A percentile compares a stretch with the other conserved stretches of the same genome.
phyloP scores from a whole-genome alignment of 108 stramenopile species.

The Mayamaea pseudoterrestris region DNA sequence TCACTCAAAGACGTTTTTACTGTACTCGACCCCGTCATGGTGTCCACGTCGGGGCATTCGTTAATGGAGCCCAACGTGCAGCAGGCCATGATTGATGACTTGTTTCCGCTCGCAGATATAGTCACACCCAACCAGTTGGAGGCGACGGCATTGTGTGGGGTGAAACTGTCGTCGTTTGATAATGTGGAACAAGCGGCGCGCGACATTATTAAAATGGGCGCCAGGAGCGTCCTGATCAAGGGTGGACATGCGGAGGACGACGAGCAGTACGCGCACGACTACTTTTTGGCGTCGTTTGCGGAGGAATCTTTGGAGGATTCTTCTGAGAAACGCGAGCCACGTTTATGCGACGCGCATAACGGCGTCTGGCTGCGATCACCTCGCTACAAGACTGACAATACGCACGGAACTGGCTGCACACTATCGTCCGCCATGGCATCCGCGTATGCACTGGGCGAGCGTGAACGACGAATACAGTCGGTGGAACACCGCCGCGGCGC shows the following conservation, averaged over 20 bases:
- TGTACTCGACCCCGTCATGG: conserved; percentile 92
- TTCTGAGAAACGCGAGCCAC: conserved; percentile 19
- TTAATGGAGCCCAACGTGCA: conserved; percentile 71
- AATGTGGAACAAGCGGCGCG: conserved; percentile 75
- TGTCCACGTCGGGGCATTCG: conserved; percentile 75
- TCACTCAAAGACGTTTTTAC: conserved; percentile 39
- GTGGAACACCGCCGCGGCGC: conserved; percentile 19
- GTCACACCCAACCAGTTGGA: conserved; percentile 88
- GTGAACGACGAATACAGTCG: conserved; percentile 22
- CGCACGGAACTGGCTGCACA: conserved; percentile 88
- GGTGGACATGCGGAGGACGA: conserved; percentile 67
- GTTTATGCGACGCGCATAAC: conserved; percentile 56
- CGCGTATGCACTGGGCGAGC: conserved; percentile 65
- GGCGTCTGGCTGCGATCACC: conserved; percentile 68
- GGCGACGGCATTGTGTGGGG: conserved; percentile 75
- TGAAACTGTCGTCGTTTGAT: conserved; percentile 27
- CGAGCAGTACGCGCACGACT: conserved; percentile 60
- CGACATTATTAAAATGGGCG: conserved; percentile 57
- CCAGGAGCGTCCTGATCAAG: conserved; percentile 78
- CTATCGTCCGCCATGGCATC: conserved; percentile 81
- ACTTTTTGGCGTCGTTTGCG: conserved; percentile 29
- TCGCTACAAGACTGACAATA: conserved; percentile 54
- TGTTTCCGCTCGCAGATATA: conserved; percentile 76
- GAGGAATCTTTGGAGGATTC: too few relatives aligned
- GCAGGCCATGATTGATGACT: conserved; percentile 41